A percentile compares a stretch with the other conserved stretches of the same genome.
phyloP scores from a whole-genome alignment of 441 rosid species.

The Brassica balearica region DNA sequence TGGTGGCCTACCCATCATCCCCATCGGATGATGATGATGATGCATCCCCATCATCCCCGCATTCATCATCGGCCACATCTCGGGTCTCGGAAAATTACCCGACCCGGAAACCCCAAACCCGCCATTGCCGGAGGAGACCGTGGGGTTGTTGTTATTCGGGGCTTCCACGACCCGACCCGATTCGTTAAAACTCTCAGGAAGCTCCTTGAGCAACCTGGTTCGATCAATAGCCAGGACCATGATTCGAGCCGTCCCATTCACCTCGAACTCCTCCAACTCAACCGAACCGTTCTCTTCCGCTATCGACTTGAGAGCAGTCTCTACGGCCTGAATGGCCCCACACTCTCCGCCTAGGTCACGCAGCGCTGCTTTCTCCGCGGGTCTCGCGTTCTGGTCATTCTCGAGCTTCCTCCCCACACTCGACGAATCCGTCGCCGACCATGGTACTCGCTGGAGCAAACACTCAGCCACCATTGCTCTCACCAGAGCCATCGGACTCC shows the following conservation, averaged over 20 bases:
- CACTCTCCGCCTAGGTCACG: constrained; percentile 87
- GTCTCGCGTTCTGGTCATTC: constrained; percentile 71
- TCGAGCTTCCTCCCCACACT: constrained; percentile 88
- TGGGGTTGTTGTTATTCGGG: neutral
- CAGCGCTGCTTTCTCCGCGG: constrained; percentile 77
- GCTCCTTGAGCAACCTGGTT: constrained; percentile 71
- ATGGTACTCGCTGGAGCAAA: constrained; percentile 82
- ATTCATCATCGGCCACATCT: constrained; percentile 77
- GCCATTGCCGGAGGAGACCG: constrained; percentile 10
- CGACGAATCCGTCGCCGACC: constrained; percentile 75
- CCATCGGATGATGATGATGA: constrained; percentile 48
- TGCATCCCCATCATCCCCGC: constrained; percentile 49
- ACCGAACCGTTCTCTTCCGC: constrained; percentile 86
- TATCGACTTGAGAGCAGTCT: constrained; percentile 81
- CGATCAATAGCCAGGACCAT: constrained; percentile 86
- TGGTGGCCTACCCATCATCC: constrained; percentile 45
- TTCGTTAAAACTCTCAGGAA: constrained; percentile 65
- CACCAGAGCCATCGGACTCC: constrained; percentile 69
- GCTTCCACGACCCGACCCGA: constrained; percentile 38
- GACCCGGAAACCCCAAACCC: constrained; percentile 51
- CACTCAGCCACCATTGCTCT: constrained; percentile 89
- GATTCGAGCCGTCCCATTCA: constrained; percentile 81
- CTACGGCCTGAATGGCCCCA: constrained; percentile 83
- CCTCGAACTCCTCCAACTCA: constrained; percentile 85
- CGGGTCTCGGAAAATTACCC: constrained; percentile 56